A percentile compares a stretch with the other conserved stretches of the same genome.
Evolutionary conservation across 306 rosid genomes (phyloP).

Genomic region (Pterocarpus macrocarpus): DNA sequence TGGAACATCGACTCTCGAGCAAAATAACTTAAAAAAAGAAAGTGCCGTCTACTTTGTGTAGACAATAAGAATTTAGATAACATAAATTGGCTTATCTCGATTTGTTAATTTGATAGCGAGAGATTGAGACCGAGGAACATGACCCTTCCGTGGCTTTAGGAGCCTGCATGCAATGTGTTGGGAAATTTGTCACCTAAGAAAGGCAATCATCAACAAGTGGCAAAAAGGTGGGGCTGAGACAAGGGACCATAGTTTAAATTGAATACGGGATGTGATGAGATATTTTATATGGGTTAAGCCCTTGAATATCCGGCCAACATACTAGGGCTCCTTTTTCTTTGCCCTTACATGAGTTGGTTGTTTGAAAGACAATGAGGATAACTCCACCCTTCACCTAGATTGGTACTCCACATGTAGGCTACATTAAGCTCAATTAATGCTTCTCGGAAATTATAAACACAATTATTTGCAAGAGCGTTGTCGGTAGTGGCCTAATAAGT

Average conservation of each 20-base stretch:
- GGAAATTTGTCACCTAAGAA: slow-evolving; percentile 21
- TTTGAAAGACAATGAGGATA: not conserved
- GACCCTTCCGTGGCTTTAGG: slow-evolving; percentile 36
- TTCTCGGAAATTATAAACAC: too few relatives aligned
- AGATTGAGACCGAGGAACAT: slow-evolving; percentile 47
- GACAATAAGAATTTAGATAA: slow-evolving; percentile 3
- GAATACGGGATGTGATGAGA: not conserved
- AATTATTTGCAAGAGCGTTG: too few relatives aligned
- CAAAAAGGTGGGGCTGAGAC: slow-evolving; percentile 8
- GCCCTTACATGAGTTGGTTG: not conserved
- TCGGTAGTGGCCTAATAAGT: too few relatives aligned
- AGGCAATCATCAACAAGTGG: slow-evolving; percentile 7
- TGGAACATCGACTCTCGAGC: not conserved
- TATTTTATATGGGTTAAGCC: not conserved
- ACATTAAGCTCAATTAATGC: too few relatives aligned
- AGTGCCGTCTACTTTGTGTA: not conserved
- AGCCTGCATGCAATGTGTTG: slow-evolving; percentile 45
- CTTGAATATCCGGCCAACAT: not conserved
- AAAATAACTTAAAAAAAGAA: not conserved
- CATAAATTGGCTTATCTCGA: not conserved
- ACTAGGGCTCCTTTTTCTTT: not conserved
- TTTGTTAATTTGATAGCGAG: slow-evolving; percentile 16
- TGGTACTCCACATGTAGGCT: too few relatives aligned
- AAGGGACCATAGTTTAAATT: slow-evolving; percentile 15
- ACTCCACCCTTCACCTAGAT: not conserved